A percentile compares a stretch with the other conserved stretches of the same genome.
These are phyloP conservation scores for Penicillium sp. DNA, from an alignment of 2,329 filamentous ascomycete species.

Conservation along the genomic window DNA sequence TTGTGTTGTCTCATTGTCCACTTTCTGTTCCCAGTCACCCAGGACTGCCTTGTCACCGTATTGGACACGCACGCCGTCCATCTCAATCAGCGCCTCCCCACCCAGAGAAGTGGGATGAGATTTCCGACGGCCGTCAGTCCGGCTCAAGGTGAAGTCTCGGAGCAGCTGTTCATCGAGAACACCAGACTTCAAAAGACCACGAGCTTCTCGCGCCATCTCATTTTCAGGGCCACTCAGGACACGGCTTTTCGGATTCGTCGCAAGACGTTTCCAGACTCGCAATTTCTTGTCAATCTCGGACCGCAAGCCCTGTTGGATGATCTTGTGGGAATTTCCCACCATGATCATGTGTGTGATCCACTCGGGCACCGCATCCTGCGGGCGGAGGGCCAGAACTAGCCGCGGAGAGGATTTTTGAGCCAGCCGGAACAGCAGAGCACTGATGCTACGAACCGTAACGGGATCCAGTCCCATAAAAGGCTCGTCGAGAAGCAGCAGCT, in stretches of 20 bases:
- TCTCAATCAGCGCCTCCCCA: constrained; percentile 74
- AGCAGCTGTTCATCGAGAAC: constrained; percentile 25
- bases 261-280: constrained; percentile 28
- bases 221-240: constrained; percentile 5
- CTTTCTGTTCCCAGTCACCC: constrained; percentile 68
- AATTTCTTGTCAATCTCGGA: constrained; percentile 52
- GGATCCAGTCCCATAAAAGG: constrained; percentile 96
- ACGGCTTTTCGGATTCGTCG: not conserved
- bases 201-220: constrained; percentile 9
- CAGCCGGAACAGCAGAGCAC: constrained; percentile 63
- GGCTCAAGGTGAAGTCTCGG: constrained; percentile 20
- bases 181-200: constrained; percentile 17
- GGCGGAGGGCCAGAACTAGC: constrained; percentile 70
- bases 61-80: constrained; percentile 75
- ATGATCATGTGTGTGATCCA: constrained; percentile 87
- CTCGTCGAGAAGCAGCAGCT: constrained; percentile 82
- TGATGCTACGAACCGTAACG: constrained; percentile 67
- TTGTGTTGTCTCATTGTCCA: constrained; percentile 47
- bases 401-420: constrained; percentile 64
- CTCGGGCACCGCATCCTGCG: constrained; percentile 79
- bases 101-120: constrained; percentile 21
- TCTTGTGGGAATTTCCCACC: constrained; percentile 61
- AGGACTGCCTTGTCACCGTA: constrained; percentile 76
- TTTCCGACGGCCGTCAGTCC: constrained; percentile 14
- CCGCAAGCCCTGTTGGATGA: constrained; percentile 63